Conservation (phyloP, 306 rosid species). For the Spatholobus suberectus region DNA sequence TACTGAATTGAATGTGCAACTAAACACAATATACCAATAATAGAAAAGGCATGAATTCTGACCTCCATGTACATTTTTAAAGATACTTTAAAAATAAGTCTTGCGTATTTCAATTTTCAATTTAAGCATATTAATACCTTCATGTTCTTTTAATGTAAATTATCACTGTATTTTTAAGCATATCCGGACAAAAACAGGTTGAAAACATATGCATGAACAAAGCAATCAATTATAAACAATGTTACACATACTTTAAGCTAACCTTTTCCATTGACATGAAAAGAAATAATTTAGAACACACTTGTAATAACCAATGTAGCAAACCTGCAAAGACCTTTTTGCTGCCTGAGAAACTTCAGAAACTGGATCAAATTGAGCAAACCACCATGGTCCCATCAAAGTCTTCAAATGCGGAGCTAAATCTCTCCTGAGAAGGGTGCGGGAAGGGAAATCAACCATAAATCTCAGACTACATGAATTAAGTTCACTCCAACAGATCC, state of each 20-base stretch:
- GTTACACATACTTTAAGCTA: background rate
- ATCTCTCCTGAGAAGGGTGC: conserved; percentile 77
- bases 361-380: conserved; percentile 94
- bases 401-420: conserved; percentile 88
- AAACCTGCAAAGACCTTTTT: conserved; percentile 92
- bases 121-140: conserved; percentile 23
- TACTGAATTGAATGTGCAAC: conserved; percentile 7
- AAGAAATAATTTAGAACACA: conserved; percentile 21
- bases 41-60: background rate
- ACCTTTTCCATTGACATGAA: background rate
- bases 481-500: conserved; percentile 31
- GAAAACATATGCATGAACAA: conserved; percentile 29
- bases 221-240: conserved; percentile 7
- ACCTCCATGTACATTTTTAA: conserved; percentile 23
- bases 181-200: conserved; percentile 1
- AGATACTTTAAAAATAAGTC: background rate
- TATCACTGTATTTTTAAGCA: background rate
- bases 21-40: conserved; percentile 1
- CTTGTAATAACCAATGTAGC: conserved; percentile 40
- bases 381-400: conserved; percentile 99
- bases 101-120: conserved; percentile 8
- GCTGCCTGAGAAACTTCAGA: conserved; percentile 95
- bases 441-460: conserved; percentile 31
- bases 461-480: conserved; percentile 15
- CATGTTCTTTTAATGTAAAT: conserved; percentile 4